Conservation (phyloP, 2,329 filamentous ascomycete genomes). For the Epichloe hybrida region DNA sequence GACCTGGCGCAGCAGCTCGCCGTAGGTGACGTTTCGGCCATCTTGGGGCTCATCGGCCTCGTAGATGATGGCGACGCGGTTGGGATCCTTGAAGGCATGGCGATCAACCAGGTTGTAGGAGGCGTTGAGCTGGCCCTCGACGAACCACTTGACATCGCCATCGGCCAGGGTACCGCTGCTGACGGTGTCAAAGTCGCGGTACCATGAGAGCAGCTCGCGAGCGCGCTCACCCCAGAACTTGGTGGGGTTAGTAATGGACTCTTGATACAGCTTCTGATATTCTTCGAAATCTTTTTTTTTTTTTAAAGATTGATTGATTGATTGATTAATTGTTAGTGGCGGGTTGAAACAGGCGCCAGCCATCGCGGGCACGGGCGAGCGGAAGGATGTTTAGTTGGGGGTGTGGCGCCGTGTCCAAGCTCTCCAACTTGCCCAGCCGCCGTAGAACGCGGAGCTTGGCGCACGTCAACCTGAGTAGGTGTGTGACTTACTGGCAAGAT, state of each 20-base stretch:
- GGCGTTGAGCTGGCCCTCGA: conserved; percentile 86
- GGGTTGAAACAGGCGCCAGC: neutral
- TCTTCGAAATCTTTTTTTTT: conserved; percentile 45
- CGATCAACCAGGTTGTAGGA: conserved; percentile 96
- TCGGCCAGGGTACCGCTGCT: conserved; percentile 59
- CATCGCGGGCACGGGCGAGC: conserved; percentile 3
- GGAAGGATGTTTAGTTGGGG: conserved; percentile 3
- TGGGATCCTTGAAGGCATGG: conserved; percentile 86
- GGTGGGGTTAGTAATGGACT: conserved; percentile 82
- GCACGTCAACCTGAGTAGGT: neutral
- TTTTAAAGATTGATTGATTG: conserved; percentile 14
- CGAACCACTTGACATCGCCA: conserved; percentile 88
- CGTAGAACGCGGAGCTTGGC: no score
- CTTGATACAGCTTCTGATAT: conserved; percentile 54
- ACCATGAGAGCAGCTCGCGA: conserved; percentile 81
- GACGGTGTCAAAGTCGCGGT: conserved; percentile 83
- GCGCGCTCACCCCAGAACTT: conserved; percentile 83
- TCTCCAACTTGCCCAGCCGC: neutral
- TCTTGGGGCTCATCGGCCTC: conserved; percentile 85
- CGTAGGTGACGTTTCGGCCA: conserved; percentile 82
- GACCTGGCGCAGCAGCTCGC: conserved; percentile 85
- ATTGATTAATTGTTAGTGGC: neutral
- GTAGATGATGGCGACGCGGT: conserved; percentile 95
- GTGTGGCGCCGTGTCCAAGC: neutral
- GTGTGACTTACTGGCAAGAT: conserved; percentile 43